Conservation (phyloP, 2,329 filamentous ascomycete species). For the Mollisia scopiformis region DNA sequence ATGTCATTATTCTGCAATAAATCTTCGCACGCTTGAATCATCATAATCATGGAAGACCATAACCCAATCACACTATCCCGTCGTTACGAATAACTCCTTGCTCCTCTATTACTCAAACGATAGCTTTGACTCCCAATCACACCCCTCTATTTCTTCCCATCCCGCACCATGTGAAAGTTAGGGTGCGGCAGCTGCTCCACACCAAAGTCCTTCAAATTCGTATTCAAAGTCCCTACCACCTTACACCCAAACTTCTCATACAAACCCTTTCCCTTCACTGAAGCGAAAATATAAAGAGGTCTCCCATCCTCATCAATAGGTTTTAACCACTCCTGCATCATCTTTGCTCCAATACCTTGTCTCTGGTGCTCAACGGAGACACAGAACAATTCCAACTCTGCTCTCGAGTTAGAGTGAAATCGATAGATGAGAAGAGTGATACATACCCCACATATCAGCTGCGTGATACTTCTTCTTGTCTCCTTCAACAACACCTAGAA, state of each 20-base stretch:
- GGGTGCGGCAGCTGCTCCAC: background rate
- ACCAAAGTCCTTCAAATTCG: constrained; percentile 11
- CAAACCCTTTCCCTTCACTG: background rate
- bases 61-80: too few relatives aligned
- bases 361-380: constrained; percentile 1
- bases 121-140: too few relatives aligned
- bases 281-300: background rate
- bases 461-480: background rate
- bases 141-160: background rate
- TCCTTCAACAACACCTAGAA: background rate
- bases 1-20: too few relatives aligned
- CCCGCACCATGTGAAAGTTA: constrained; percentile 10
- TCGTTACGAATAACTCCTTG: too few relatives aligned
- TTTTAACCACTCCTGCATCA: background rate
- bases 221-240: background rate
- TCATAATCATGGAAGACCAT: too few relatives aligned
- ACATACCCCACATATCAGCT: background rate
- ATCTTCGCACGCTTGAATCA: too few relatives aligned
- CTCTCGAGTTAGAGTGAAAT: background rate
- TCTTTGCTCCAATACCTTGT: constrained; percentile 6
- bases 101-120: too few relatives aligned
- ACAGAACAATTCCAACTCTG: constrained; percentile 4
- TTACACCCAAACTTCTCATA: constrained; percentile 14
- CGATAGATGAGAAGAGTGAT: background rate
- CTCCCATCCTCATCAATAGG: background rate